Base-by-base conservation (phyloP, 148 eudicot genomes). In the Limonium bicolor region DNA sequence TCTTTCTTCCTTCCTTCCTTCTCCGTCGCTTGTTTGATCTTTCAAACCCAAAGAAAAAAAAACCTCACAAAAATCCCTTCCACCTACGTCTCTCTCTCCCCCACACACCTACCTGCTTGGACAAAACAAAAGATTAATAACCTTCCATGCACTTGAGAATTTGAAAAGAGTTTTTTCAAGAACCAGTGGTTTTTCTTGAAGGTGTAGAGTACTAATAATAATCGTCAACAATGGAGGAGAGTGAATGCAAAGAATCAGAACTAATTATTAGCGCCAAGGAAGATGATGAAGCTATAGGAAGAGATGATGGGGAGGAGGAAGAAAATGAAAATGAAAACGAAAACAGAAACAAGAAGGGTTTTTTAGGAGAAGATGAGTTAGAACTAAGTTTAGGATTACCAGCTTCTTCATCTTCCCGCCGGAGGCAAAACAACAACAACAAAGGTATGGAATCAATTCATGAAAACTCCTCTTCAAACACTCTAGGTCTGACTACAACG, bases 341-440 rank as follows among this genome's bases (percentile, higher is more conserved):
- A 32, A 12, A 5, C 2, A 32, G 6, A 2, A 32, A 32, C 13
- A 5, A 32, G 0, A 32, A 32, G 2, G 3, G 6, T 32, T 32
- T 12, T 12, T 32, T 32, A 29, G 46, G 21, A 19, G 60, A 40
- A 7, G 53, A 61, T 20, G 70, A 57, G 37, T 41, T 56, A 47
- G 75, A 65, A 60, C 57, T 71, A 61, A 67, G 60, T 44, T 60
- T 72, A 36, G 73, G 56, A 36, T 36, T 72, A 20, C 11, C 27
- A 25, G 8, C 12, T 1, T 16, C 23, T 13, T 14, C 22, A 4
- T 23, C 12, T 18, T 36, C 23, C 23, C 21, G n/a, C 11, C 26
- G 0, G 13, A 3, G 15, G 18, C 34, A n/a, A 18, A 4, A 23
- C 23, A n/a, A 22, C 6, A 28, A 28, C n/a, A 8, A 13, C n/a